Conservation (phyloP, 1,139 yeast genomes). For the Suhomyces bribrorum region DNA sequence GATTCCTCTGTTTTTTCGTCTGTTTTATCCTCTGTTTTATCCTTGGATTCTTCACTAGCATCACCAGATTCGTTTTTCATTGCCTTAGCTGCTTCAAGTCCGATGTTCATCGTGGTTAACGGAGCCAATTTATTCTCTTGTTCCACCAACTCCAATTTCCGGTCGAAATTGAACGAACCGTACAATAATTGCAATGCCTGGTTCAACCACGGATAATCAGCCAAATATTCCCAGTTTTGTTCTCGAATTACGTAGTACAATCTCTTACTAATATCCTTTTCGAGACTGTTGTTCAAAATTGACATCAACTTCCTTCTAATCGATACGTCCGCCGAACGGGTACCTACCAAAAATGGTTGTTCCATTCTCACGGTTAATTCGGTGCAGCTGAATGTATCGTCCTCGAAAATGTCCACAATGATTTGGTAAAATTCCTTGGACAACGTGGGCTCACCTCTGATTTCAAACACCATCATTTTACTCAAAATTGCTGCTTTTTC, state of each 20-base stretch:
- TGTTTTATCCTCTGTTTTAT: conserved; percentile 2
- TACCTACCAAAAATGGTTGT: conserved; percentile 94
- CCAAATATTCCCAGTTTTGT: conserved; percentile 95
- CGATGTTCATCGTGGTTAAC: conserved; percentile 42
- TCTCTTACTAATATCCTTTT: conserved; percentile 75
- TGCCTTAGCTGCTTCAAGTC: background rate
- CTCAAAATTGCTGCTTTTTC: conserved; percentile 94
- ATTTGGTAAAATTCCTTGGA: conserved; percentile 83
- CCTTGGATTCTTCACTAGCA: conserved; percentile 1
- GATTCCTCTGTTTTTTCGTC: conserved; percentile 1
- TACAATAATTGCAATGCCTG: conserved; percentile 88
- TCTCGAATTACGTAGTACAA: conserved; percentile 83
- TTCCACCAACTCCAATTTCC: conserved; percentile 44
- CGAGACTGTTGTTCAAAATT: conserved; percentile 78
- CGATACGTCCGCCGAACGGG: conserved; percentile 74
- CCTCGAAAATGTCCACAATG: conserved; percentile 85
- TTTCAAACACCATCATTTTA: conserved; percentile 92
- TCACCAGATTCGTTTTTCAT: conserved; percentile 4
- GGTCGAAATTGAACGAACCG: conserved; percentile 67
- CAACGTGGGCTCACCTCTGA: conserved; percentile 79
- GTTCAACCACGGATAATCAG: conserved; percentile 92
- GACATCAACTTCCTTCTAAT: conserved; percentile 80
- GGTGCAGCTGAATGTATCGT: conserved; percentile 73
- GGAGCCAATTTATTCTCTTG: conserved; percentile 60
- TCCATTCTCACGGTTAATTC: conserved; percentile 96